phyloP scores from a whole-genome alignment of 2,329 filamentous ascomycete genomes.

The Cordyceps cicadae region DNA sequence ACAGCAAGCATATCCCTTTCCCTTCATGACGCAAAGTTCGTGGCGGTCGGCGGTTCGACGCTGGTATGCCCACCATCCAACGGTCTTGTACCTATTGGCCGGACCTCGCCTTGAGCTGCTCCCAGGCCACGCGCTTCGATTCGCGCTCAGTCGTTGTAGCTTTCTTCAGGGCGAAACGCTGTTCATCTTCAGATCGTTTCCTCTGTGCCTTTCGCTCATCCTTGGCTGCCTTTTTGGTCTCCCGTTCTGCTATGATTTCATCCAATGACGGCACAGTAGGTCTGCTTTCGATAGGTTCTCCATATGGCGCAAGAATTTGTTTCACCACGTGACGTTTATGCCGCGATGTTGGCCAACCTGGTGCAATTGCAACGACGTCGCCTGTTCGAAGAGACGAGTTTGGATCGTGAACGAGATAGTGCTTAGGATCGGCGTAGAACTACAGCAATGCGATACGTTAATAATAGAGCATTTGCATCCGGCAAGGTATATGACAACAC shows the following conservation, averaged over 20 bases:
- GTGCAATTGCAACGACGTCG: conserved; percentile 64
- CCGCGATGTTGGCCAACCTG: conserved; percentile 57
- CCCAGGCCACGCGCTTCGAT: conserved; percentile 17
- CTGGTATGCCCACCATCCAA: not conserved
- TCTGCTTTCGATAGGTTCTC: conserved; percentile 53
- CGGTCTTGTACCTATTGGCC: not conserved
- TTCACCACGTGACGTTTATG: conserved; percentile 67
- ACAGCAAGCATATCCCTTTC: not conserved
- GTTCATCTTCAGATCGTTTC: conserved; percentile 15
- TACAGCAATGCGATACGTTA: conserved; percentile 12
- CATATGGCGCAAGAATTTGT: conserved; percentile 62
- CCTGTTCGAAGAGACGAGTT: conserved; percentile 63
- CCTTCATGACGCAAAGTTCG: not conserved
- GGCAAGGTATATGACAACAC: not conserved
- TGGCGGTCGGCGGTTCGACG: not conserved
- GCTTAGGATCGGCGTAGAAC: conserved; percentile 53
- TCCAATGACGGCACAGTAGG: conserved; percentile 57
- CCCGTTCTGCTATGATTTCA: conserved; percentile 48
- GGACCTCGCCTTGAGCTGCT: not conserved
- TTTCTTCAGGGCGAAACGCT: conserved; percentile 18
- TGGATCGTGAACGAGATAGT: conserved; percentile 71
- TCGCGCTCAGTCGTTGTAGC: conserved; percentile 19
- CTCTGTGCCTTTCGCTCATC: conserved; percentile 38
- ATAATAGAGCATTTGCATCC: not conserved
- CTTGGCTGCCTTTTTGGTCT: conserved; percentile 49